These are phyloP conservation scores for Aspergillus persii DNA, from an alignment of 2,329 filamentous ascomycete genomes.

Conservation along the genomic window DNA sequence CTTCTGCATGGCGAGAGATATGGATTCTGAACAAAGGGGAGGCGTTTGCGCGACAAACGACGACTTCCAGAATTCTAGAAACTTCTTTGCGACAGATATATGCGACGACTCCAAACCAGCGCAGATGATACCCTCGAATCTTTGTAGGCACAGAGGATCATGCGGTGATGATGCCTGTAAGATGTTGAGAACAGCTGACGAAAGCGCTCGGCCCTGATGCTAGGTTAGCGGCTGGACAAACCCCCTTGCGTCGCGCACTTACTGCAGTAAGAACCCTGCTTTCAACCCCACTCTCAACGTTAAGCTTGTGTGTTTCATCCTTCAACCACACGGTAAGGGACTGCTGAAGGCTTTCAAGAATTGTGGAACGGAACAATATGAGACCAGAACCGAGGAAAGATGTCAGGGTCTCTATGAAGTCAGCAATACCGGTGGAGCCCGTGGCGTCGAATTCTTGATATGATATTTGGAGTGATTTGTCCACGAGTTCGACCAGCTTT, in stretches of 20 bases:
- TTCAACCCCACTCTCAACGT: conserved; percentile 25
- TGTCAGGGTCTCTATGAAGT: conserved; percentile 55
- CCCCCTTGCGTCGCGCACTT: conserved; percentile 20
- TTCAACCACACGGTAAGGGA: conserved; percentile 35
- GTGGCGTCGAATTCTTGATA: conserved; percentile 51
- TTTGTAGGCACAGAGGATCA: conserved; percentile 45
- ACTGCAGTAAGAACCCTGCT: conserved; percentile 36
- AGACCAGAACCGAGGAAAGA: conserved; percentile 54
- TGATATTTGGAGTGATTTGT: conserved; percentile 51
- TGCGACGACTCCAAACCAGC: conserved; percentile 55
- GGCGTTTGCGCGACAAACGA: conserved; percentile 61
- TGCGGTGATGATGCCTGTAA: conserved; percentile 29
- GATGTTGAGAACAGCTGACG: conserved; percentile 29
- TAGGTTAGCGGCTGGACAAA: conserved; percentile 19
- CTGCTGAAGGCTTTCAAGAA: conserved; percentile 59
- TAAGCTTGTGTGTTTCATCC: conserved; percentile 30
- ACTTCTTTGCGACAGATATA: conserved; percentile 49
- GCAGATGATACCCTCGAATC: conserved; percentile 51
- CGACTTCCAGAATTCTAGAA: conserved; percentile 66
- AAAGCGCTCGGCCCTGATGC: conserved; percentile 33
- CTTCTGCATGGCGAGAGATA: conserved; percentile 52
- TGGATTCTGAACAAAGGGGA: conserved; percentile 62
- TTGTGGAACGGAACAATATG: conserved; percentile 51
- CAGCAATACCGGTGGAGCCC: conserved; percentile 39
- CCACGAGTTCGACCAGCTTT: conserved; percentile 62